Base-by-base conservation (phyloP, 2,329 filamentous ascomycete species). In the Colletotrichum limetticola region DNA sequence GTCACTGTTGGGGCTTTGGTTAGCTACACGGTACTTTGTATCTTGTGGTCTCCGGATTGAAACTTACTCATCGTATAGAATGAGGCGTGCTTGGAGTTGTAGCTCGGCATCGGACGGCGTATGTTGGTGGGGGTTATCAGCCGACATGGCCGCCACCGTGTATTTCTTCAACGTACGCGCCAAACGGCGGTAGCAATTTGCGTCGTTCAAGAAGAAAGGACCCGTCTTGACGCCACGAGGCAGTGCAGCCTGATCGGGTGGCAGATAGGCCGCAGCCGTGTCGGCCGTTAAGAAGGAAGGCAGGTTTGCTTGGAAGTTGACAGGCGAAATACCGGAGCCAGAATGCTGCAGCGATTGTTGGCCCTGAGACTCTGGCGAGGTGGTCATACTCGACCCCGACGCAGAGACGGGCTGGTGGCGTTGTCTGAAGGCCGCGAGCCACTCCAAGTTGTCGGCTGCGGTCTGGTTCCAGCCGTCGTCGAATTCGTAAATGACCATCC, bases 391-490 rank as follows among this genome's bases (percentile, higher is more conserved):
- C 12, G 65, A 64, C 2, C 30, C 55, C 14, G 66, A 65, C 6
- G 63, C 68, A 22, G 49, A 26, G 22, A 30, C 24, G 46, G 56
- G 28, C 60, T 69, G 68, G 55, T 90, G 86, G 62, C 87, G 84
- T 53, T 83, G 79, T 71, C 85, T 87, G 80, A 92, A 92, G 14
- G 84, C 81, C 4, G 82, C 78, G 1, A 92, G 82, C 87, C 89
- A 91, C 4, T 83, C 79, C 3, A 82, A 75, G 72, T 90, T 89
- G 74, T 92, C 90, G 3, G 89, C 88, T 0, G 86, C 87, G 1
- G 90, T 92, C 76, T 91, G 90, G 74, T 91, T 91, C 89, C 90
- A 91, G 11, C 86, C 86, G 75, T 92, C 90, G 65, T 91, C 89
- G 71, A 85, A 87, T 59, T 90, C 89, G 79, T 90, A 91, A 26